phyloP scores from a whole-genome alignment of 2,329 filamentous ascomycete species.

The Byssothecium circinans region DNA sequence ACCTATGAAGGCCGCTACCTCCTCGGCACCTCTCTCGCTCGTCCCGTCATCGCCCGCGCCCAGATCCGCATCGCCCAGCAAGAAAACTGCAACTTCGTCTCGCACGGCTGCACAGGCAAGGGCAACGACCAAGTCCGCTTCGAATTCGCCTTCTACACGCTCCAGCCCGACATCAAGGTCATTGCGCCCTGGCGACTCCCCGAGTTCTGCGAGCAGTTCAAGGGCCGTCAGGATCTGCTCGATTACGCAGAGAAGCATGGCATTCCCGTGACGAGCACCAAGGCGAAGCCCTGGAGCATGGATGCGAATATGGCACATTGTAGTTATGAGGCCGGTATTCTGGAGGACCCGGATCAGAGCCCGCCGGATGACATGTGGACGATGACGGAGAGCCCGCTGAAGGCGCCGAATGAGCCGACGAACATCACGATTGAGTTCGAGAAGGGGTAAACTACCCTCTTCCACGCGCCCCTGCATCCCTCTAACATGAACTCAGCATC shows the following conservation, averaged over 20 bases:
- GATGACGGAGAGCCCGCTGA: slow-evolving; percentile 66
- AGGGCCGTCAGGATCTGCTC: slow-evolving; percentile 71
- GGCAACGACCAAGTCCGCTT: slow-evolving; percentile 69
- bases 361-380: slow-evolving; percentile 82
- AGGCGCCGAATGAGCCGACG: slow-evolving; percentile 70
- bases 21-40: slow-evolving; percentile 64
- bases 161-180: slow-evolving; percentile 67
- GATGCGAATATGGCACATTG: slow-evolving; percentile 76
- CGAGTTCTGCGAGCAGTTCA: slow-evolving; percentile 70
- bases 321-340: slow-evolving; percentile 76
- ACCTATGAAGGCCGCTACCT: slow-evolving; percentile 57
- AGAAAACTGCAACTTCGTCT: slow-evolving; percentile 59
- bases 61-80: slow-evolving; percentile 66
- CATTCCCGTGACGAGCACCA: slow-evolving; percentile 73
- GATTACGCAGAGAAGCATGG: slow-evolving; percentile 68
- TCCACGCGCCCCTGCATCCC: no score
- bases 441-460: slow-evolving; percentile 55
- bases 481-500: slow-evolving; percentile 41
- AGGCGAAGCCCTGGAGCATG: slow-evolving; percentile 70
- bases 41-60: slow-evolving; percentile 69
- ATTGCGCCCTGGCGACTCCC: slow-evolving; percentile 75
- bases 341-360: slow-evolving; percentile 66
- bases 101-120: slow-evolving; percentile 49
- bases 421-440: slow-evolving; percentile 73
- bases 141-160: slow-evolving; percentile 63